Evolutionary conservation across 208 protist genomes (phyloP), one percentile per base, ranked within the genome.

Genomic region (Vickermania spadyakhi): DNA sequence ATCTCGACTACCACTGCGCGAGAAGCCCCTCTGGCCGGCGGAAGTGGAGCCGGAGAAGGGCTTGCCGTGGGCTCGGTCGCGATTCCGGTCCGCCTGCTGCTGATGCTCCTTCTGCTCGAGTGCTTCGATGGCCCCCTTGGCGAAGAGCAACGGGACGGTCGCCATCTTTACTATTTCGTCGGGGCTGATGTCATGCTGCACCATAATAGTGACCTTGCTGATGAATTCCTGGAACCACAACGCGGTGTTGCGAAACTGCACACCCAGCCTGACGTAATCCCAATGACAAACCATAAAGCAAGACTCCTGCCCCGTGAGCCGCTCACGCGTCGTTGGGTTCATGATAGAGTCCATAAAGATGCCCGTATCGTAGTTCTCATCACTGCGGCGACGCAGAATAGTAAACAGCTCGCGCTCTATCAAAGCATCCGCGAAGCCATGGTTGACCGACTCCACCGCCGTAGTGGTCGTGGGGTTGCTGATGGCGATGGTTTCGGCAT

Each of bases 281-380:
- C 55, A 59, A 28, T 22, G 55, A 21, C 18, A 41, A 28, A 18
- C 14, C 25, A 59, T 14, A 21, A 59, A 59, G 14, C 27, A 22
- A 4, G 25, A 29, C 26, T 14, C 14, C n/a, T 59, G 13, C 7
- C 26, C 28, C 23, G 26, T 14, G 27, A 29, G 13, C n/a, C 51
- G 51, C 55, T 29, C 26, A 13, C 27, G 23, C 28, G 52, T 56
- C 13, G 42, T 59, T 41, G 55, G 55, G 27, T 59, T 59, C n/a
- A 14, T 14, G 42, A 59, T 59, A 28, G 55, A 14, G 27, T 59
- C 55, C 14, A 42, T 4, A 28, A 59, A 59, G 26, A 25, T 14
- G 26, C 55, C 55, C 22, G 27, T 41, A 41, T 59, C 55, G 26
- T 4, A 22, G 26, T 41, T 59, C 13, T 29, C 26, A 42, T 21